These are phyloP conservation scores for Athelia psychrophila DNA, from an alignment of 1,284 basidiomycete genomes.

Conservation along the genomic window DNA sequence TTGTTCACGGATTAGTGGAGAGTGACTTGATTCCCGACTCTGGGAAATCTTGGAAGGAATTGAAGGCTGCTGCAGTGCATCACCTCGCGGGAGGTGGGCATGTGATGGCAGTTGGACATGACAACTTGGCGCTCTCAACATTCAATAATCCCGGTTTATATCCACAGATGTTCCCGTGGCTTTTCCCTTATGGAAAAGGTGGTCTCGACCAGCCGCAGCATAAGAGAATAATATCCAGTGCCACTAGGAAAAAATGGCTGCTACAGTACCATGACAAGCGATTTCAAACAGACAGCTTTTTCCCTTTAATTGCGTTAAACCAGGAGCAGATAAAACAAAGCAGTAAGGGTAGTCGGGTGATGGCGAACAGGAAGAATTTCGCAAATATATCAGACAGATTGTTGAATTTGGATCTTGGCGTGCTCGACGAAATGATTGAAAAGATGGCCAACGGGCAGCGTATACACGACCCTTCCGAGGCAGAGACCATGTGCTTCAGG, in stretches of 20 bases:
- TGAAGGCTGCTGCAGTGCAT: slow-evolving; percentile 12
- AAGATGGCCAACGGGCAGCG: slow-evolving; percentile 16
- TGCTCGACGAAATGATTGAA: slow-evolving; percentile 12
- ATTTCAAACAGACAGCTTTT: slow-evolving; percentile 33
- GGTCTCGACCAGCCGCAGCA: slow-evolving; percentile 13
- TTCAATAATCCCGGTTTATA: slow-evolving; percentile 23
- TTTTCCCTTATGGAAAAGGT: slow-evolving; percentile 22
- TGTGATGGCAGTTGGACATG: slow-evolving; percentile 16
- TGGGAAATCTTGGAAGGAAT: slow-evolving; percentile 3
- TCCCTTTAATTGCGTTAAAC: slow-evolving; percentile 36
- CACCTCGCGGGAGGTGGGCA: slow-evolving; percentile 14
- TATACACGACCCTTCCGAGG: slow-evolving; percentile 21
- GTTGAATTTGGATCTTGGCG: slow-evolving; percentile 10
- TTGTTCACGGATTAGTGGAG: slow-evolving; percentile 16
- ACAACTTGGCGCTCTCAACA: slow-evolving; percentile 10
- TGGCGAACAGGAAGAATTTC: slow-evolving; percentile 20
- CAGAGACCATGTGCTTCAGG: slow-evolving; percentile 32
- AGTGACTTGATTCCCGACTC: slow-evolving; percentile 8
- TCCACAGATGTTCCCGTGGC: too few species aligned
- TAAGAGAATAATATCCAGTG: slow-evolving; percentile 5
- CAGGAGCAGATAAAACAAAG: slow-evolving; percentile 32
- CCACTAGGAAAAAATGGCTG: slow-evolving; percentile 18
- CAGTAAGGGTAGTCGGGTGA: slow-evolving; percentile 23
- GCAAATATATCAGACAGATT: slow-evolving; percentile 13
- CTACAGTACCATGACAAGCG: slow-evolving; percentile 35